phyloP scores from a whole-genome alignment of 495 filamentous ascomycete species.

The Penicillium angulare region DNA sequence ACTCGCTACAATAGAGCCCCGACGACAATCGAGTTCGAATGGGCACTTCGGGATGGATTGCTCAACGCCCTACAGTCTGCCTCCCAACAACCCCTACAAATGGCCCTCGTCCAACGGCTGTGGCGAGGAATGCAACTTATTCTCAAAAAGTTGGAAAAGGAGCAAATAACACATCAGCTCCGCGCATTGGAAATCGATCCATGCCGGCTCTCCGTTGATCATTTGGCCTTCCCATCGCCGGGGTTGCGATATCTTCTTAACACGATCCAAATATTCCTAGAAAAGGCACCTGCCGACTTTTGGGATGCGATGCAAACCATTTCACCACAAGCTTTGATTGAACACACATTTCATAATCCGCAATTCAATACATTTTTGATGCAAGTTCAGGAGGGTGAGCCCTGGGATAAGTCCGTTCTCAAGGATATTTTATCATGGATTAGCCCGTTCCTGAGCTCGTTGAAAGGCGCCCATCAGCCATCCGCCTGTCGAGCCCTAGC shows the following conservation, averaged over 20 bases:
- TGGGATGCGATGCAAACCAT: constrained; percentile 84
- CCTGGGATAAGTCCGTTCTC: constrained; percentile 53
- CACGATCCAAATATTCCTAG: constrained; percentile 63
- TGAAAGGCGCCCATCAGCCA: constrained; percentile 66
- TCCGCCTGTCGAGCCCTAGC: constrained; percentile 70
- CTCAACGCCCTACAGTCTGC: constrained; percentile 34
- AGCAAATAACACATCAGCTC: constrained; percentile 73
- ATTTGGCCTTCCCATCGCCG: constrained; percentile 60
- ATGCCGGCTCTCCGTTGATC: constrained; percentile 72
- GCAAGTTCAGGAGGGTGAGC: constrained; percentile 52
- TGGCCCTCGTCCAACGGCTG: constrained; percentile 57
- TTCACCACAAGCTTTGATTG: constrained; percentile 68
- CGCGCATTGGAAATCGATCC: constrained; percentile 77
- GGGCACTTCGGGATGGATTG: constrained; percentile 72
- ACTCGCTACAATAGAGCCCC: constrained; percentile 55
- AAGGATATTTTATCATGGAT: constrained; percentile 71
- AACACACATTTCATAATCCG: constrained; percentile 71
- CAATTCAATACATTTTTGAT: constrained; percentile 61
- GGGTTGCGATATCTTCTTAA: constrained; percentile 62
- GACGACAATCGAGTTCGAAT: constrained; percentile 71
- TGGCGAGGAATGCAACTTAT: constrained; percentile 76
- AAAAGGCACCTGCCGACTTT: constrained; percentile 72
- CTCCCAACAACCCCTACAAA: constrained; percentile 47
- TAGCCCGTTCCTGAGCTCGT: constrained; percentile 68
- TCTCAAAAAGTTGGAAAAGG: constrained; percentile 65